Base-by-base conservation (phyloP, 208 protist species). In the Acanthamoeba sp. region DNA sequence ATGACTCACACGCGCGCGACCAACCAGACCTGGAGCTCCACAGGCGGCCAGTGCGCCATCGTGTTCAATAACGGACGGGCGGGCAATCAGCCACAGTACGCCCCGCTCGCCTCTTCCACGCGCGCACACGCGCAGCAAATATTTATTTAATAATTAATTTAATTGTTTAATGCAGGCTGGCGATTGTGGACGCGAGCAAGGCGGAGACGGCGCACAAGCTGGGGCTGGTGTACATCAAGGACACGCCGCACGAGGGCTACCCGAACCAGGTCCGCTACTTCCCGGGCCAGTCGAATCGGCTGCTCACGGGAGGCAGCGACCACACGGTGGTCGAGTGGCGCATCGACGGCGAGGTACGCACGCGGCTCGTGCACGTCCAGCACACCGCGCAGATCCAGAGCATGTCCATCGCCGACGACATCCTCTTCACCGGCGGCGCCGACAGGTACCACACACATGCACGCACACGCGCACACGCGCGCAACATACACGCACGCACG, bases 261-360 rank as follows among this genome's bases (percentile, higher is more conserved):
- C 71, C 71, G 36, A 80, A 40, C 36, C 71, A 80, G n/a, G 71
- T 80, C 10, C 71, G 71, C 71, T 80, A 80, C 71, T 80, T 80
- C 36, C 71, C 71, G 32, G 71, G 71, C 71, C 71, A 80, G 40
- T 80, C 71, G 20, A 80, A 80, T 22, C 32, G 71, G 40, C 71
- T 80, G 36, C 71, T 80, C 71, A 80, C 71, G 20, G 71, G 71
- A 5, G 71, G 71, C n/a, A 80, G 36, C 71, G 71, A 80, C 40
- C 71, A 80, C 71, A 80, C 40, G 40, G 71, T 80, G 7, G 40
- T 80, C 22, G 71, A 80, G 29, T 80, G 71, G 71, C 71, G 71
- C 36, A 80, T 80, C 40, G 40, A 80, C 5, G 71, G 71, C 40
- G 71, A 80, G 29, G 71, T 80, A 14, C 71, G 71, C 20, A 80